A percentile compares a stretch with the other conserved stretches of the same genome.
phyloP scores from a whole-genome alignment of 139 green algal species.

The Chlamydomonas incerta region DNA sequence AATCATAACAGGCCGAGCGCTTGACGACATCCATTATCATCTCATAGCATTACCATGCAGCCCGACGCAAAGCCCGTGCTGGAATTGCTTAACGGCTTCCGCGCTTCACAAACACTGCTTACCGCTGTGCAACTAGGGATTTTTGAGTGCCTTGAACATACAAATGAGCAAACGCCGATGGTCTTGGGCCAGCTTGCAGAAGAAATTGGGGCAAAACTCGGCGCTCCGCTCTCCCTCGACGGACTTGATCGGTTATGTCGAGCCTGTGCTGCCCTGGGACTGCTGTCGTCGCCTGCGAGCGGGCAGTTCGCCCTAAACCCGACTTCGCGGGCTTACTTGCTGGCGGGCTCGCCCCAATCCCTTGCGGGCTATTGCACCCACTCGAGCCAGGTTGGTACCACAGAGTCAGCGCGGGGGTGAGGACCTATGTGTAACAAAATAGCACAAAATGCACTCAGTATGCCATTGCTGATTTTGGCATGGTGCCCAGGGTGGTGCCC shows the following conservation, averaged over 20 bases:
- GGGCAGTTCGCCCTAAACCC: background rate
- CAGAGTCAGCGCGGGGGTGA: too few species aligned
- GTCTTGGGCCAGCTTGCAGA: background rate
- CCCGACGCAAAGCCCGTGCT: slow-evolving; percentile 38
- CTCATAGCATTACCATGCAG: too few species aligned
- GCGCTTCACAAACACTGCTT: slow-evolving; percentile 30
- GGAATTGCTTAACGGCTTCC: slow-evolving; percentile 48
- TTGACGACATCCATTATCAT: too few species aligned
- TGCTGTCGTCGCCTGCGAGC: background rate
- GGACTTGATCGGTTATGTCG: slow-evolving; percentile 44
- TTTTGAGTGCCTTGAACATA: slow-evolving; percentile 24
- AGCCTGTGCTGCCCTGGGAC: slow-evolving; percentile 16
- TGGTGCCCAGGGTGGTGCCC: too few species aligned
- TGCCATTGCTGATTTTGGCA: too few species aligned
- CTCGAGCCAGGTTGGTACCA: slow-evolving; percentile 41
- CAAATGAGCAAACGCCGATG: background rate
- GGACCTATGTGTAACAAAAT: too few species aligned
- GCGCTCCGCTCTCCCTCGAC: background rate
- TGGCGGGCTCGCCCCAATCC: slow-evolving; percentile 8
- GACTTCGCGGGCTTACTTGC: slow-evolving; percentile 12
- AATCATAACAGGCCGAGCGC: too few species aligned
- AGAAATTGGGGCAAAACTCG: background rate
- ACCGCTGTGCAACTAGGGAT: slow-evolving; percentile 39
- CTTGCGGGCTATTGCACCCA: slow-evolving; percentile 44
- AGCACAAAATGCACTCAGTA: too few species aligned